A percentile compares a stretch with the other conserved stretches of the same genome.
Evolutionary conservation across 1,284 basidiomycete genomes (phyloP).

Genomic region (Phylloboletellus chloephorus): DNA sequence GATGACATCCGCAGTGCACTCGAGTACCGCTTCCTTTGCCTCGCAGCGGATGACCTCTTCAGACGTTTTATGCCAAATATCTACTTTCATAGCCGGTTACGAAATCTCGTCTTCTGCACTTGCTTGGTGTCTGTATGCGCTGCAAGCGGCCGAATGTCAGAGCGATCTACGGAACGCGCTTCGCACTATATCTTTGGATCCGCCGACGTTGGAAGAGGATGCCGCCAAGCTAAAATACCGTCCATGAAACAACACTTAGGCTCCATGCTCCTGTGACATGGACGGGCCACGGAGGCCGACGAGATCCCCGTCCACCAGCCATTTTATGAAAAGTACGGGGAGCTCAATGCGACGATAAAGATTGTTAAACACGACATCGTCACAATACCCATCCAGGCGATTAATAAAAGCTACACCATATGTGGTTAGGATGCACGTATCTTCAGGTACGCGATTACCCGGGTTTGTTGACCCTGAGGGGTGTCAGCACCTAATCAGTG

Average conservation of each 20-base stretch:
- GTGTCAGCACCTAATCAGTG: constrained; percentile 20
- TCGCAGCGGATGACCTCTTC: constrained; percentile 55
- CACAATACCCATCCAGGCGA: constrained; percentile 55
- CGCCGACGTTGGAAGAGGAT: constrained; percentile 22
- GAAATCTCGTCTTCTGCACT: constrained; percentile 60
- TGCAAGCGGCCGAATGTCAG: constrained; percentile 52
- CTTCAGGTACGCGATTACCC: constrained; percentile 45
- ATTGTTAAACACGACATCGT: constrained; percentile 56
- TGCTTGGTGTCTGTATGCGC: constrained; percentile 68
- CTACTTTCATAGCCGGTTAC: constrained; percentile 68
- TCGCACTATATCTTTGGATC: constrained; percentile 14
- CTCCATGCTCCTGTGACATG: constrained; percentile 60
- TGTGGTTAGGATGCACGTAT: constrained; percentile 67
- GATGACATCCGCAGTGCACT: constrained; percentile 43
- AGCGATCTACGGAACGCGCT: constrained; percentile 53
- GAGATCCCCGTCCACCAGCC: constrained; percentile 52
- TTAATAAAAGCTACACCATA: constrained; percentile 54
- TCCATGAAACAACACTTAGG: constrained; percentile 62
- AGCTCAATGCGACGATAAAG: constrained; percentile 31
- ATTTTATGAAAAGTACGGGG: constrained; percentile 32
- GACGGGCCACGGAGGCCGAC: constrained; percentile 49
- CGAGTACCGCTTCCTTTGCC: constrained; percentile 47
- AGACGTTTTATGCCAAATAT: constrained; percentile 72
- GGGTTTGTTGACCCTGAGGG: constrained; percentile 17
- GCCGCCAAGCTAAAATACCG: constrained; percentile 29